These are phyloP conservation scores for Eimeria praecox DNA, from an alignment of 169 alveolate species.

Conservation along the genomic window DNA sequence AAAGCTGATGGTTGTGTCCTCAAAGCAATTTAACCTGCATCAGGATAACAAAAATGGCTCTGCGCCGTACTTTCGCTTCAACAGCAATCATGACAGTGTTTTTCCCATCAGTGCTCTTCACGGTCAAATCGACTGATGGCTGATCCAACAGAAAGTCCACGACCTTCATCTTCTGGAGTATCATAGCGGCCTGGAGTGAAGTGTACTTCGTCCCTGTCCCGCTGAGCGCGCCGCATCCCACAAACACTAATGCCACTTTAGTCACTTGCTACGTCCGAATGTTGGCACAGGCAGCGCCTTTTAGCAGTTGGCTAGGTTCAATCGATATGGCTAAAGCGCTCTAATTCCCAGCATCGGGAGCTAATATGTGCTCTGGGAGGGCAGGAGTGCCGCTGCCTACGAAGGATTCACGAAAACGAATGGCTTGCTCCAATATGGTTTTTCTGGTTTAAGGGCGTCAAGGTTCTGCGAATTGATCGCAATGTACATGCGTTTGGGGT, in stretches of 20 bases:
- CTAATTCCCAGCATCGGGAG: neutral
- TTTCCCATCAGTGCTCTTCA: conserved; percentile 73
- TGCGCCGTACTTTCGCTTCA: conserved; percentile 42
- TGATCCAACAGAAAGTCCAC: conserved; percentile 74
- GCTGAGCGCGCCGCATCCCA: conserved; percentile 66
- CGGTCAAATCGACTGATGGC: conserved; percentile 78
- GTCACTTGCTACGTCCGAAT: neutral
- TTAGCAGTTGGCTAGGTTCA: neutral
- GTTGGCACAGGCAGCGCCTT: neutral
- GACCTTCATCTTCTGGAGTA: conserved; percentile 77
- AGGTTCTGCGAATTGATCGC: conserved; percentile 81
- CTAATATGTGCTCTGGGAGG: neutral
- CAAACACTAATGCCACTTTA: neutral
- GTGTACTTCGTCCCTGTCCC: conserved; percentile 82
- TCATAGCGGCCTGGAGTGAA: conserved; percentile 81
- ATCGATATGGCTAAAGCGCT: neutral
- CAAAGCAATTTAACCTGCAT: neutral
- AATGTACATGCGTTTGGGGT: conserved; percentile 82
- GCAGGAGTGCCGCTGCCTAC: conserved; percentile 36
- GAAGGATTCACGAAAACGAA: conserved; percentile 73
- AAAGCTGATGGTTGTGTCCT: neutral
- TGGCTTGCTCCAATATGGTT: conserved; percentile 80
- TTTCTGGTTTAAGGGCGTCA: conserved; percentile 75
- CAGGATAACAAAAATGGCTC: neutral
- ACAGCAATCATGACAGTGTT: conserved; percentile 71